A percentile compares a stretch with the other conserved stretches of the same genome.
Evolutionary conservation across 2,329 filamentous ascomycete species (phyloP).

Genomic region (Pseudogymnoascus destructans): DNA sequence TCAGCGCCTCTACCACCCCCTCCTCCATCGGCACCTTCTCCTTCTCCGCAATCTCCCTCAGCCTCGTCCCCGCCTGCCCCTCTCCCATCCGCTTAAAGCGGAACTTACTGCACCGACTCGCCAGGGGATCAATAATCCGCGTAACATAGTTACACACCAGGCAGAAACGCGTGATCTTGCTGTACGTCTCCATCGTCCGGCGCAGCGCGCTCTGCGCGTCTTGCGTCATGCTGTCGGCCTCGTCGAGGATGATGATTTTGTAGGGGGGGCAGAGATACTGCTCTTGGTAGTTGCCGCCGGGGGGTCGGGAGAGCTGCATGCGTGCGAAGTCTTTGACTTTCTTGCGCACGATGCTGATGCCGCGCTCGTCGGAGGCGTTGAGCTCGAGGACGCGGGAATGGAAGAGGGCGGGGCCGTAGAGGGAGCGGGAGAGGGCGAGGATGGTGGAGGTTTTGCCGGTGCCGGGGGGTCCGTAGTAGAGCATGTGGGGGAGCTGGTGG

Average conservation of each 20-base stretch:
- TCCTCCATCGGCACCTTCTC: conserved; percentile 67
- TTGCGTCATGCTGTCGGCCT: conserved; percentile 98
- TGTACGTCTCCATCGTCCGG: conserved; percentile 97
- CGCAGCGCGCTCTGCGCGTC: conserved; percentile 88
- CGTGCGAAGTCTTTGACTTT: conserved; percentile 98
- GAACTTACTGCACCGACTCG: conserved; percentile 90
- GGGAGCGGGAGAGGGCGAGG: conserved; percentile 89
- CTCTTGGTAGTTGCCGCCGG: conserved; percentile 36
- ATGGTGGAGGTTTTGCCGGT: conserved; percentile 98
- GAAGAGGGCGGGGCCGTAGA: conserved; percentile 90
- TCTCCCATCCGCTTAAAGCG: conserved; percentile 93
- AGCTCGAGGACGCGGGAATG: conserved; percentile 93
- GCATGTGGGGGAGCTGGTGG: conserved; percentile 83
- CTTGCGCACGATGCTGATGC: conserved; percentile 90
- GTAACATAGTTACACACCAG: conserved; percentile 98
- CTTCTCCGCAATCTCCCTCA: conserved; percentile 68
- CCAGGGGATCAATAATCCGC: conserved; percentile 90
- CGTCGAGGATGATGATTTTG: conserved; percentile 97
- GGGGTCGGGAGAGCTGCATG: conserved; percentile 77
- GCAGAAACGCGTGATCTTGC: conserved; percentile 91
- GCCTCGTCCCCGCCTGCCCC: conserved; percentile 62
- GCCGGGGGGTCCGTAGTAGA: conserved; percentile 95
- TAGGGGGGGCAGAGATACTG: conserved; percentile 90
- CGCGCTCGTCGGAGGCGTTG: conserved; percentile 97
- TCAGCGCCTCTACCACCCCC: conserved; percentile 70